Base-by-base conservation (phyloP, 2,329 filamentous ascomycete species). In the Ophiostoma piceae region DNA sequence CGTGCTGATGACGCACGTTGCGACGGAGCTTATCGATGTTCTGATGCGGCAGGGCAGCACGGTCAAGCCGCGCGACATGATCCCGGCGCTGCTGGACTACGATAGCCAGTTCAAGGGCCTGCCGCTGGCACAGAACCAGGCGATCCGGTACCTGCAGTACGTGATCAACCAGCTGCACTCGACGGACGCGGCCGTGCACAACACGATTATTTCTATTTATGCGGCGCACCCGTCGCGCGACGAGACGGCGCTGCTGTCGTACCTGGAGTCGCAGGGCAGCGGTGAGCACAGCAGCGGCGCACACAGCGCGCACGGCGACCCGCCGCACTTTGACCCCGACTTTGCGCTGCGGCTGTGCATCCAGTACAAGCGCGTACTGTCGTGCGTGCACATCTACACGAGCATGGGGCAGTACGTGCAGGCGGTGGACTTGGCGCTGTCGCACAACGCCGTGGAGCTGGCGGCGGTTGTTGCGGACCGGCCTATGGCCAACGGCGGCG, bases 311-410 rank as follows among this genome's bases (percentile, higher is more conserved):
- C 60, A 64, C 32, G 29, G 35, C 62, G 62, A 41, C 35, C 32
- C 67, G 76, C 91, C 92, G 65, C 87, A 88, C 65, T 99, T 96
- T 78, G 95, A 99, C 77, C 92, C 92, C 2, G 95, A 99, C 79
- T 99, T 99, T 79, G 95, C 95, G 1, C 88, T 99, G 39, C 90
- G 95, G 14, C 85, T 98, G 14, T 99, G 95, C 80, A 98, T 99
- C 74, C 91, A 97, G 75, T 89, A 99, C 79, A 89, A 94, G 74
- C 90, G 95, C 64, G 94, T 97, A 0, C 89, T 97, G 73, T 96
- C 92, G 16, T 97, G 94, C 76, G 94, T 98, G 5, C 94, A 98
- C 79, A 97, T 99, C 73, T 99, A 98, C 82, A 96, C 91, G 70
- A 91, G 90, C 72, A 99, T 99, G 94, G 90, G 90, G 0, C 93